These are phyloP conservation scores for Malassezia nana DNA, from an alignment of 1,284 basidiomycete species.

Conservation along the genomic window DNA sequence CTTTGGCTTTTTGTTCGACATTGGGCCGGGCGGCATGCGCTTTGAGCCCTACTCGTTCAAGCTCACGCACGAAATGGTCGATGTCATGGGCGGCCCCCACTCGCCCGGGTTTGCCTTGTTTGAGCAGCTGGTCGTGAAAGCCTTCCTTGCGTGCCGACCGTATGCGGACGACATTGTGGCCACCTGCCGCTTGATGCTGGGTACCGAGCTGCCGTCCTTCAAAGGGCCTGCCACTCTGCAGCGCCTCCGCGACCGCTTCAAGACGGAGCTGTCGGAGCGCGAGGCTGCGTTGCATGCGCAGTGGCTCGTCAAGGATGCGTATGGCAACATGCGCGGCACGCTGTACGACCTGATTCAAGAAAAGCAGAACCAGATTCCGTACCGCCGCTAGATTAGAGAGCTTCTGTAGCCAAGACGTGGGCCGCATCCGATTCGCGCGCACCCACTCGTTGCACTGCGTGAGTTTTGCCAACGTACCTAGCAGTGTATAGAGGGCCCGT, in stretches of 20 bases:
- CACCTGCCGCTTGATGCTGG: slow-evolving; percentile 84
- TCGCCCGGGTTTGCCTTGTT: slow-evolving; percentile 90
- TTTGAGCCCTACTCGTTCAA: slow-evolving; percentile 68
- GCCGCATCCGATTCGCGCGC: slow-evolving; percentile 1
- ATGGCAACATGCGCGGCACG: slow-evolving; percentile 82
- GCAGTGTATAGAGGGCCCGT: slow-evolving; percentile 78
- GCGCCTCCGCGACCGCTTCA: slow-evolving; percentile 76
- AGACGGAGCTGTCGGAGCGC: slow-evolving; percentile 68
- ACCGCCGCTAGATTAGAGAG: slow-evolving; percentile 4
- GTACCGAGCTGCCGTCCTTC: slow-evolving; percentile 86
- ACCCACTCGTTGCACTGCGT: slow-evolving; percentile 10
- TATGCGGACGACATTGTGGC: slow-evolving; percentile 79
- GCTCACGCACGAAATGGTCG: slow-evolving; percentile 93
- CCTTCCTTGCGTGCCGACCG: slow-evolving; percentile 85
- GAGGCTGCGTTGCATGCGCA: slow-evolving; percentile 84
- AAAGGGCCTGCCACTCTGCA: slow-evolving; percentile 77
- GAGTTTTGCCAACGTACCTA: slow-evolving; percentile 58
- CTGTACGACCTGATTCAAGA: slow-evolving; percentile 66
- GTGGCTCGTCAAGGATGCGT: slow-evolving; percentile 76
- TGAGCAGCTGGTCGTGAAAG: slow-evolving; percentile 85
- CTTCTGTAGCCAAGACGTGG: slow-evolving; percentile 5
- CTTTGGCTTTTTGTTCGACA: slow-evolving; percentile 96
- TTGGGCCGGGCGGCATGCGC: slow-evolving; percentile 54
- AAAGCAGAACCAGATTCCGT: slow-evolving; percentile 40
- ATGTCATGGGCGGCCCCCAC: slow-evolving; percentile 86